Percentiles rank a stretch among this genome's conserved stretches.
Conservation (phyloP, 768 basidiomycete genomes). For the Dacryopinax spathularia region DNA sequence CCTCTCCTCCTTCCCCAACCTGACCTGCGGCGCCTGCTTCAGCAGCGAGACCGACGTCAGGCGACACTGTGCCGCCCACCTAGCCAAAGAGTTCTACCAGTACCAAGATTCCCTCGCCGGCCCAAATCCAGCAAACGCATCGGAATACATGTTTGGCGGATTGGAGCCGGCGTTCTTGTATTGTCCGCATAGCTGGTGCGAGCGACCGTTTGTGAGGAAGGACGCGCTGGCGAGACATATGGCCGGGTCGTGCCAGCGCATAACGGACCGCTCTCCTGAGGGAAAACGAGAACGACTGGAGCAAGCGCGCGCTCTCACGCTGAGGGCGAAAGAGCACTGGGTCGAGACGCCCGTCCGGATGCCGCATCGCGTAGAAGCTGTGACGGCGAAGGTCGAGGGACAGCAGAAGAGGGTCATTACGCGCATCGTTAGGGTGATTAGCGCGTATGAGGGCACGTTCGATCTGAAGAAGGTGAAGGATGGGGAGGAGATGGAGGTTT, state of each 20-base stretch:
- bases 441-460: not conserved
- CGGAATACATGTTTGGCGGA: not conserved
- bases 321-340: not conserved
- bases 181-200: not conserved
- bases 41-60: not conserved
- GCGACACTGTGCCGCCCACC: not conserved
- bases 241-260: not conserved
- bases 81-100: not conserved
- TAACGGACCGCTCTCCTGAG: not conserved
- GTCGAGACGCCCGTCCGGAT: not conserved
- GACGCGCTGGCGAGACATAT: not conserved
- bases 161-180: not conserved
- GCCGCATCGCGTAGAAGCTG: not conserved
- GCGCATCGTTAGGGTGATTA: not conserved
- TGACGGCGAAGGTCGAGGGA: not conserved
- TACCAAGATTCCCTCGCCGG: too few relatives aligned
- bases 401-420: slow-evolving; percentile 1
- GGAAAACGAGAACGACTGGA: not conserved
- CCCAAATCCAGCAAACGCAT: not conserved
- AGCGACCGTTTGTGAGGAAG: not conserved
- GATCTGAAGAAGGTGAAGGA: not conserved
- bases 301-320: not conserved
- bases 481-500: slow-evolving; percentile 1
- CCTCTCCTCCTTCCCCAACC: not conserved
- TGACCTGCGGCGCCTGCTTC: slow-evolving; percentile 1